Conservation (phyloP, 345 rosid genomes). For the Turnera subulata region DNA sequence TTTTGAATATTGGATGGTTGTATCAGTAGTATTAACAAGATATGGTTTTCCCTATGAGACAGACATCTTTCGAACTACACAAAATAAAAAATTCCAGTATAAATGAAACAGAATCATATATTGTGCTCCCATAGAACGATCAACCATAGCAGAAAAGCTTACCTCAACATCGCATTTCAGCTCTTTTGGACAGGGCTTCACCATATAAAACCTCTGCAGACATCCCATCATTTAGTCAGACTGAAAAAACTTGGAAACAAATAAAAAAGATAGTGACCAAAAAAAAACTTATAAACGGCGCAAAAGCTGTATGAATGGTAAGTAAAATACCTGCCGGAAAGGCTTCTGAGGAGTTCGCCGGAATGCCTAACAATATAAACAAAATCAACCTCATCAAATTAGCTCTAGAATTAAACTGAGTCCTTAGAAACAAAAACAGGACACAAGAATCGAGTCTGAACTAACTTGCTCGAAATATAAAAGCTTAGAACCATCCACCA, state of each 20-base stretch:
- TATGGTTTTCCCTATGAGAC: no score
- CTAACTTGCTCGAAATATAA: conserved; percentile 72
- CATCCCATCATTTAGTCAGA: conserved; percentile 4
- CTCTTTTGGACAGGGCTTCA: conserved; percentile 91
- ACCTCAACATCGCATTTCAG: conserved; percentile 93
- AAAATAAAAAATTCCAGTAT: neutral
- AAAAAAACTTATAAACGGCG: neutral
- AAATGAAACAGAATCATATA: neutral
- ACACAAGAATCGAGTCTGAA: conserved; percentile 6
- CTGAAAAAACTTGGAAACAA: neutral
- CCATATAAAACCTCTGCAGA: conserved; percentile 78
- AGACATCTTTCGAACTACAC: no score
- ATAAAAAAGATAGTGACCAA: neutral
- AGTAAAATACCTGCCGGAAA: conserved; percentile 63
- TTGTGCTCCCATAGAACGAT: neutral
- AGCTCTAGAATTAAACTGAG: neutral
- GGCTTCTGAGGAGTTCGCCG: conserved; percentile 94
- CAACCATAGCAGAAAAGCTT: conserved; percentile 26
- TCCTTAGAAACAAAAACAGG: neutral
- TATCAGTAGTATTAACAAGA: no score
- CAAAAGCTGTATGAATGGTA: neutral
- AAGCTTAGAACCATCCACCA: conserved; percentile 85
- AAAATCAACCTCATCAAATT: neutral
- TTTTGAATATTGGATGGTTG: no score
- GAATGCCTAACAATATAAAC: conserved; percentile 48